Evolutionary conservation across 106 monocot genomes (phyloP).

Genomic region (Acanthochlamys bracteata): DNA sequence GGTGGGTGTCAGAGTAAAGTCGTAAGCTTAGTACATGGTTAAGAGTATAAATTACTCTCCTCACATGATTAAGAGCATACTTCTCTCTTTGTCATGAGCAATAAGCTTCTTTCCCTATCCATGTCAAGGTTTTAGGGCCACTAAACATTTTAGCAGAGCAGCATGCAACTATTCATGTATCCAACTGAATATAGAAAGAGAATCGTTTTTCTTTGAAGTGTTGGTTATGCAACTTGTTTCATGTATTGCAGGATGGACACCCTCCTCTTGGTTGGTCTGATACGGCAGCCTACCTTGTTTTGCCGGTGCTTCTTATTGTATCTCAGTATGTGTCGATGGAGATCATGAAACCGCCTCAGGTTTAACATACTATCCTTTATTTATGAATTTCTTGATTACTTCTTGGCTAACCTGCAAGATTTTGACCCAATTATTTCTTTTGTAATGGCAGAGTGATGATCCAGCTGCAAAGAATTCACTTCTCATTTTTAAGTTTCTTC

Average conservation of each 20-base stretch:
- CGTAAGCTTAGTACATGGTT: no score
- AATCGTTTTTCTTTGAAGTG: background rate
- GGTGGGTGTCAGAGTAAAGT: no score
- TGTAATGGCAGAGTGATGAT: conserved; percentile 65
- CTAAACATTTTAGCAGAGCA: no score
- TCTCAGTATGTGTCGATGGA: conserved; percentile 94
- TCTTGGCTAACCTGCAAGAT: background rate
- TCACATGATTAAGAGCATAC: no score
- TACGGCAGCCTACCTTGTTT: conserved; percentile 79
- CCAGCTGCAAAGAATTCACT: conserved; percentile 81
- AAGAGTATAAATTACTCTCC: no score
- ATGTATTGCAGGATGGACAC: conserved; percentile 79
- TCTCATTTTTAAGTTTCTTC: conserved; percentile 87
- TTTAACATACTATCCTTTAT: conserved; percentile 3
- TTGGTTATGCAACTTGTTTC: background rate
- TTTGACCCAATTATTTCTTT: background rate
- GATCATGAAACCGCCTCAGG: conserved; percentile 99
- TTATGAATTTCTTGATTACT: background rate
- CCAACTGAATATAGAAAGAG: background rate
- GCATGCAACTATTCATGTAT: no score
- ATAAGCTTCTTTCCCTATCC: no score
- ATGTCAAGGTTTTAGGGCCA: no score
- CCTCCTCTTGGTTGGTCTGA: conserved; percentile 94
- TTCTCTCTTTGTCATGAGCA: no score
- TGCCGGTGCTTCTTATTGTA: conserved; percentile 84